These are phyloP conservation scores for Mortierella sp. DNA, from an alignment of 371 early-diverging fungal genomes.

Conservation along the genomic window DNA sequence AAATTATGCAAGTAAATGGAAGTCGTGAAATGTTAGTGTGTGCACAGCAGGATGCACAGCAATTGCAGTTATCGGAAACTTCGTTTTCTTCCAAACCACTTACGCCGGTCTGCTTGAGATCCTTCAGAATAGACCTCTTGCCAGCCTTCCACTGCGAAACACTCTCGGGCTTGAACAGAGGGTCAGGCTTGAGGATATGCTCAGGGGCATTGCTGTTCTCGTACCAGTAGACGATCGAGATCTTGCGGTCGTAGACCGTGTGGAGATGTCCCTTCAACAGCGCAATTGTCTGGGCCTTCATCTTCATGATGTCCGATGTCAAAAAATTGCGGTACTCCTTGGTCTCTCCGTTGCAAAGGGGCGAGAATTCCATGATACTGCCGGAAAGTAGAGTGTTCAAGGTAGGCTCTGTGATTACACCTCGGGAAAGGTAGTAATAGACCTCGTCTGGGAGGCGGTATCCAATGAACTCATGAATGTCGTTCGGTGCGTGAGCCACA, in stretches of 20 bases:
- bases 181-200: constrained; percentile 32
- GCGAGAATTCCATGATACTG: constrained; percentile 78
- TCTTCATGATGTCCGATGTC: constrained; percentile 63
- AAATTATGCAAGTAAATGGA: not conserved
- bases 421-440: constrained; percentile 80
- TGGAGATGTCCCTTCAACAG: constrained; percentile 75
- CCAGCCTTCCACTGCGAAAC: constrained; percentile 73
- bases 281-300: constrained; percentile 74
- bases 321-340: constrained; percentile 81
- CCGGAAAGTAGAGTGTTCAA: constrained; percentile 79
- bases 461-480: constrained; percentile 89
- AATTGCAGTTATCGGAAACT: not conserved
- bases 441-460: constrained; percentile 82
- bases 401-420: constrained; percentile 68
- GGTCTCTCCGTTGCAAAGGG: constrained; percentile 87
- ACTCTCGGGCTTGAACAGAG: constrained; percentile 23
- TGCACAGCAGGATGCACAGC: not conserved
- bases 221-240: constrained; percentile 40
- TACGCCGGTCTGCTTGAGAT: constrained; percentile 62
- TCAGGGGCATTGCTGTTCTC: constrained; percentile 21
- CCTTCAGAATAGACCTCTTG: constrained; percentile 56
- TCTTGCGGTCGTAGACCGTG: constrained; percentile 74
- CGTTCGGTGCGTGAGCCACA: constrained; percentile 75
- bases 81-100: constrained; percentile 15
- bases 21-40: not conserved